Evolutionary conservation across 2,329 filamentous ascomycete species (phyloP).

Genomic region (Sporothrix humicola): DNA sequence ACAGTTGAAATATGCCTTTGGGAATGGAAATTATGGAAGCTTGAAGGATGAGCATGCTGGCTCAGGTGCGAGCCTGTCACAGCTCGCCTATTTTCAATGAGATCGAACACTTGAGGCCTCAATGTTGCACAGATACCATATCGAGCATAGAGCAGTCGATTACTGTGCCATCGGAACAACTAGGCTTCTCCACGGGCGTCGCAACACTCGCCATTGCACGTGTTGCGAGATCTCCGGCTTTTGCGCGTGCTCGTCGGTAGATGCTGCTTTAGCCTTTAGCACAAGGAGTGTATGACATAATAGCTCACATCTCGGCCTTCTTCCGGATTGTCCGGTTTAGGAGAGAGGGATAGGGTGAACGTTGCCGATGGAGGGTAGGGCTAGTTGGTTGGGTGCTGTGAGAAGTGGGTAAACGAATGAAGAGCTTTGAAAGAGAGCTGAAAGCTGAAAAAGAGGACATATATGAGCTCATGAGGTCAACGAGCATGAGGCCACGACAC

Average conservation of each 20-base stretch:
- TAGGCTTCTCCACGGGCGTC: neutral
- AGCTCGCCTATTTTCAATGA: neutral
- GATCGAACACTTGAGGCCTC: neutral
- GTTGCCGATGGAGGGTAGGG: slow-evolving; percentile 16
- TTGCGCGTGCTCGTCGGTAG: neutral
- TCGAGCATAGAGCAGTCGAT: neutral
- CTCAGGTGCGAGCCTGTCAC: neutral
- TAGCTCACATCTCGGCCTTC: neutral
- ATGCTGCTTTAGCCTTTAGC: neutral
- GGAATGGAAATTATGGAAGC: neutral
- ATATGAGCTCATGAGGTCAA: neutral
- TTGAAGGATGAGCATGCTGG: neutral
- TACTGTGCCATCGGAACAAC: too few relatives aligned
- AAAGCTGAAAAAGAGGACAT: slow-evolving; percentile 16
- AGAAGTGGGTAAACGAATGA: neutral
- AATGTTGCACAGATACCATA: neutral
- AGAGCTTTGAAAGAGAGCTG: neutral
- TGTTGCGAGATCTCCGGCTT: slow-evolving; percentile 6
- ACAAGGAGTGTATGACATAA: slow-evolving; percentile 2
- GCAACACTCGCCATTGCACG: neutral
- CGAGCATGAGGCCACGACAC: neutral
- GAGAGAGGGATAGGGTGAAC: slow-evolving; percentile 7
- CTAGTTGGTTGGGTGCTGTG: slow-evolving; percentile 2
- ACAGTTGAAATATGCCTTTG: too few relatives aligned
- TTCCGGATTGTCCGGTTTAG: slow-evolving; percentile 1